These are phyloP conservation scores for Volvox carteri DNA, from an alignment of 163 green algal species.

Conservation along the genomic window DNA sequence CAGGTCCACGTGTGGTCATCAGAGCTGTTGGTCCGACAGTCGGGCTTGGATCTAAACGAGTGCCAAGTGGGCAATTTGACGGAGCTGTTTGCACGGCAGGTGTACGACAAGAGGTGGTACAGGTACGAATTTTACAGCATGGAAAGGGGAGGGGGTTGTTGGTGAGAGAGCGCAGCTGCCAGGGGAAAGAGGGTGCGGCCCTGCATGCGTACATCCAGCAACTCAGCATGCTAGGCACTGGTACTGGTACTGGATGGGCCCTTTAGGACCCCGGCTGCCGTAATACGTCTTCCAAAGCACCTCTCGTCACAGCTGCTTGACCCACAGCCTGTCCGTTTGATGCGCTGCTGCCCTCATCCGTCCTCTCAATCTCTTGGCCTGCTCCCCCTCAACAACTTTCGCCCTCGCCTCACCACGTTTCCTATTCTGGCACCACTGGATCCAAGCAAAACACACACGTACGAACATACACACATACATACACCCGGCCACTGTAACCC, in stretches of 20 bases:
- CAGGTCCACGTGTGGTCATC: constrained; percentile 19
- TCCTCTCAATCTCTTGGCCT: too few relatives aligned
- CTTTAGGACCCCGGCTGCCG: neutral
- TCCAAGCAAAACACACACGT: neutral
- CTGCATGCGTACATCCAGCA: neutral
- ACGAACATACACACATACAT: neutral
- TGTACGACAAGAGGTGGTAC: constrained; percentile 25
- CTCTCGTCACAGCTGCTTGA: neutral
- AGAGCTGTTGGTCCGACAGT: neutral
- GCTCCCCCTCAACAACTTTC: neutral
- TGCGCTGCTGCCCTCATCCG: too few relatives aligned
- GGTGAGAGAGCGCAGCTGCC: neutral
- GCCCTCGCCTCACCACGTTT: neutral
- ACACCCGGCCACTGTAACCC: too few relatives aligned
- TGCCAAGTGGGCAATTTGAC: neutral
- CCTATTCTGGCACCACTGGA: neutral
- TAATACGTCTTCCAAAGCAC: neutral
- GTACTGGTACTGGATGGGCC: neutral
- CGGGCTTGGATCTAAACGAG: neutral
- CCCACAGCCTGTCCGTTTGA: too few relatives aligned
- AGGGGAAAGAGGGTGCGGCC: neutral
- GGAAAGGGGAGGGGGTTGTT: neutral
- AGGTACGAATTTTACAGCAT: neutral
- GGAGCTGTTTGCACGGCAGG: neutral
- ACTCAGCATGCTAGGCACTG: neutral